Conservation (phyloP, 768 basidiomycete genomes). For the Leccinum rimulosum region DNA sequence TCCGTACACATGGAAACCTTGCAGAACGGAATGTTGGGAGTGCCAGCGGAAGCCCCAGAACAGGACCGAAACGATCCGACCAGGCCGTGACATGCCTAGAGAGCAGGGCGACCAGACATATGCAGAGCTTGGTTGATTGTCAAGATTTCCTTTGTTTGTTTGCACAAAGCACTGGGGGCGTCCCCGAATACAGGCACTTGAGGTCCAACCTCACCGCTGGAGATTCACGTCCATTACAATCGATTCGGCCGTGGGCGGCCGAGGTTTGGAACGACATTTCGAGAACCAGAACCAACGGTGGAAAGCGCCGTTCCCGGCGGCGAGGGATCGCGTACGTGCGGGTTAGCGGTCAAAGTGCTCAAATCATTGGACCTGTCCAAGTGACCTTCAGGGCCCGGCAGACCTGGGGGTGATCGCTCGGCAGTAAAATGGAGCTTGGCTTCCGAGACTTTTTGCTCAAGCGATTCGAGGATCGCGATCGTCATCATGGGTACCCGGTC, state of each 20-base stretch:
- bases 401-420: slow-evolving; percentile 16
- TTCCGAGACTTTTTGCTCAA: slow-evolving; percentile 21
- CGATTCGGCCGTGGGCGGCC: background rate
- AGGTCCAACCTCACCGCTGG: slow-evolving; percentile 15
- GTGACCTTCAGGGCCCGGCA: background rate
- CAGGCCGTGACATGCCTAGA: background rate
- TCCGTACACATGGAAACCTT: slow-evolving; percentile 18
- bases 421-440: slow-evolving; percentile 23
- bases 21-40: background rate
- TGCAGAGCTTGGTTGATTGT: slow-evolving; percentile 4
- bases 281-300: background rate
- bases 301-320: background rate
- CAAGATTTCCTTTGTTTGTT: slow-evolving; percentile 2
- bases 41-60: slow-evolving; percentile 15
- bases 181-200: slow-evolving; percentile 18
- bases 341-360: background rate
- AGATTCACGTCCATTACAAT: slow-evolving; percentile 2
- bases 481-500: slow-evolving; percentile 10
- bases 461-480: slow-evolving; percentile 31
- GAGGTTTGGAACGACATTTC: background rate
- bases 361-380: background rate
- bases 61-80: slow-evolving; percentile 3
- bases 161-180: background rate
- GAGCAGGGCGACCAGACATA: slow-evolving; percentile 3
- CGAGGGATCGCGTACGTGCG: background rate